These are phyloP conservation scores for Wickerhamomyces rabaulensis DNA, from an alignment of 805 yeast species.

Conservation along the genomic window DNA sequence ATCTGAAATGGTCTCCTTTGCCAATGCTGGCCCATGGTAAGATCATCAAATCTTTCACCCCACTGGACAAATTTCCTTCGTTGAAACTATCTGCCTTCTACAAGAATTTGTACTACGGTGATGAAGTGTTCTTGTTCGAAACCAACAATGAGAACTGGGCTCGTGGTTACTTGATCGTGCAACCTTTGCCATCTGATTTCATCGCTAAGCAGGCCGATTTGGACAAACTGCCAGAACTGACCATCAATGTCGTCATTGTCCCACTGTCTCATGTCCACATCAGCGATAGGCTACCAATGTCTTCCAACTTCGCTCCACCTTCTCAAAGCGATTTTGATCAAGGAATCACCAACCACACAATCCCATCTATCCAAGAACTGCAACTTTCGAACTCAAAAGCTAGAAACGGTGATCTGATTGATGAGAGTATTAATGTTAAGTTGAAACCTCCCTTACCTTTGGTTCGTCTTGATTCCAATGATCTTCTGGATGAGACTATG, in stretches of 20 bases:
- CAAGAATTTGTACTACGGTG: conserved; percentile 66
- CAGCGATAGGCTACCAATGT: conserved; percentile 36
- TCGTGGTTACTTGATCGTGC: conserved; percentile 65
- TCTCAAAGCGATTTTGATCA: conserved; percentile 23
- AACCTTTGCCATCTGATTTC: conserved; percentile 69
- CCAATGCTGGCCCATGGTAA: conserved; percentile 39
- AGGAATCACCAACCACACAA: conserved; percentile 9
- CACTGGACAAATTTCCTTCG: conserved; percentile 34
- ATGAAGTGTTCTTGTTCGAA: conserved; percentile 72
- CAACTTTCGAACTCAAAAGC: conserved; percentile 26
- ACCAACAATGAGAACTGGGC: conserved; percentile 61
- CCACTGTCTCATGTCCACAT: conserved; percentile 53
- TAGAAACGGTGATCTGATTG: conserved; percentile 22
- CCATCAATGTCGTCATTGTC: conserved; percentile 49
- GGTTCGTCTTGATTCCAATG: conserved; percentile 36
- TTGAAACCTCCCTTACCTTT: conserved; percentile 54
- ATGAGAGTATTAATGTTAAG: conserved; percentile 22
- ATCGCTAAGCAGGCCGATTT: conserved; percentile 51
- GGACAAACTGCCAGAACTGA: conserved; percentile 57
- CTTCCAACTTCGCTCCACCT: conserved; percentile 29
- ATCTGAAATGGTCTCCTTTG: conserved; percentile 42
- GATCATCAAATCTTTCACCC: conserved; percentile 40
- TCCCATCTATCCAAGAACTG: conserved; percentile 33
- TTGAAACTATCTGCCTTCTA: conserved; percentile 32
- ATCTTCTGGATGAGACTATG: conserved; percentile 50